Base-by-base conservation (phyloP, 495 filamentous ascomycete genomes). In the Neurospora sp. region DNA sequence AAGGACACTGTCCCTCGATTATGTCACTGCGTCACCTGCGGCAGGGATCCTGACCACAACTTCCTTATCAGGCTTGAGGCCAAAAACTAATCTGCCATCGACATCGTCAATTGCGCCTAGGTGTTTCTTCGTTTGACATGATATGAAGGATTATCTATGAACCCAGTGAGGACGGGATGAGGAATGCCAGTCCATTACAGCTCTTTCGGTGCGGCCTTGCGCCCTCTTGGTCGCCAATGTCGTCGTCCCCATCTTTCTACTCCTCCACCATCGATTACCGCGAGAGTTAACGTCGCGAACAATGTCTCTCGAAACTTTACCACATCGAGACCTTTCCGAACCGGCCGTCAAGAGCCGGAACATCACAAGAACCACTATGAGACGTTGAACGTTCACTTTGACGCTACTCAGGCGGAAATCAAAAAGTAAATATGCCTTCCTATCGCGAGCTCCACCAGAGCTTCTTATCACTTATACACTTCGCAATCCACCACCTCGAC, bases 391-490 rank as follows among this genome's bases (percentile, higher is more conserved):
- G 77, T 99, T 35, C 84, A 89, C 18, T 82, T 85, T 53, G 87
- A 86, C 71, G 94, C 95, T 69, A 87, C 92, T 38, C 79, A 85
- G 2, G 83, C 82, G 3, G 93, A 96, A 59, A 94, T 99, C 69
- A 99, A 98, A 80, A 94, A 91, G 93, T 93, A 81, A 27, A 77
- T 72, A 9, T n/a, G 14, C 40, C 59, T 9, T 16, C 53, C 53
- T 61, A 61, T 61, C 53, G 53, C 27, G 22, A 61, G 4, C 53
- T 61, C 53, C 53, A 61, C 53, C 27, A 3, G 5, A 18, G 1
- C 9, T 61, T 18, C 53, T 65, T 65, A 65, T 65, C 27, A 65
- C 53, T 65, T 65, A 65, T 22, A 59, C 48, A 59, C 45, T 53
- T 53, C 20, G 20, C 45, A 20, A 12, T 53, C 45, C 45, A 53